Conservation (phyloP, 2,329 filamentous ascomycete species). For the Epicoccum nigrum region DNA sequence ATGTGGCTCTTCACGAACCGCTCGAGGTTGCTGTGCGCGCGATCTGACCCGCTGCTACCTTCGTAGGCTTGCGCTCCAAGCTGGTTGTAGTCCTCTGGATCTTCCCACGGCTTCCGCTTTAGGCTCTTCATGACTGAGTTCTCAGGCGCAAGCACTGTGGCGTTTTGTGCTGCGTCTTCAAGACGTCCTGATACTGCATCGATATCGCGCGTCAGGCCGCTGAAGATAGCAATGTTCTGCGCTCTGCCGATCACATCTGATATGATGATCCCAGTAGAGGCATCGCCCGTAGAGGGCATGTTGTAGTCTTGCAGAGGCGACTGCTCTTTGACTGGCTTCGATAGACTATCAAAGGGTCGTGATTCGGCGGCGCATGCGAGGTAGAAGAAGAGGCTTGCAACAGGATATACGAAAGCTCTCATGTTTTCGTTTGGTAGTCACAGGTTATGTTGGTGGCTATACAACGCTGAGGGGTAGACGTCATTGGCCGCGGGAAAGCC, state of each 20-base stretch:
- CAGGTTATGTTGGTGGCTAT: conserved; percentile 18
- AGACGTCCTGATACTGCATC: conserved; percentile 72
- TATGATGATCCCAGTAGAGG: conserved; percentile 64
- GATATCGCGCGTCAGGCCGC: conserved; percentile 78
- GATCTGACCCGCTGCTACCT: conserved; percentile 73
- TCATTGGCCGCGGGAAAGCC: conserved; percentile 41
- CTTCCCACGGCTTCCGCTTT: conserved; percentile 85
- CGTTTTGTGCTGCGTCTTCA: conserved; percentile 69
- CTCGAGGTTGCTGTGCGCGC: conserved; percentile 76
- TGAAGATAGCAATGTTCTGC: conserved; percentile 81
- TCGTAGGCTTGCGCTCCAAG: conserved; percentile 76
- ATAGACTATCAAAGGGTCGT: conserved; percentile 38
- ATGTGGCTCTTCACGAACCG: conserved; percentile 88
- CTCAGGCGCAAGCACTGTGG: conserved; percentile 84
- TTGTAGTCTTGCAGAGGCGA: conserved; percentile 34
- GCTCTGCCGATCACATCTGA: conserved; percentile 84
- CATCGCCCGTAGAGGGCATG: conserved; percentile 40
- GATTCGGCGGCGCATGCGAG: conserved; percentile 42
- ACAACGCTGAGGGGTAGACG: conserved; percentile 34
- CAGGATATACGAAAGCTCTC: conserved; percentile 37
- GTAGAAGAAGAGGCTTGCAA: conserved; percentile 38
- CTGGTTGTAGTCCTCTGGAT: conserved; percentile 72
- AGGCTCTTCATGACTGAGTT: conserved; percentile 81
- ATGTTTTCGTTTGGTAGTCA: conserved; percentile 25
- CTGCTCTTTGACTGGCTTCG: conserved; percentile 40